These are phyloP conservation scores for Myrmaecium sp. DNA, from an alignment of 2,329 filamentous ascomycete species.

Conservation along the genomic window DNA sequence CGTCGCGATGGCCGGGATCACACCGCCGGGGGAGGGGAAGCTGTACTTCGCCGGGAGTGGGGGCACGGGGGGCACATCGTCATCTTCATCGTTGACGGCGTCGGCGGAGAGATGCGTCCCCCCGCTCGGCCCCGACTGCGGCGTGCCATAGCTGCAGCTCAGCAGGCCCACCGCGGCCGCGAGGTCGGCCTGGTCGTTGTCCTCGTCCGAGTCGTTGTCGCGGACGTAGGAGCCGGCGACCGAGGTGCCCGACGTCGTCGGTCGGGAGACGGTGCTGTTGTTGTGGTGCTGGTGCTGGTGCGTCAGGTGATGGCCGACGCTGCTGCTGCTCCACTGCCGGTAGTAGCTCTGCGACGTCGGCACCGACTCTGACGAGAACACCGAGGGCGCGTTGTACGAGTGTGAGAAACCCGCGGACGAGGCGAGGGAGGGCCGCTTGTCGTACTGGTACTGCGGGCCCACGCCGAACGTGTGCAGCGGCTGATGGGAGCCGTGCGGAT, in stretches of 20 bases:
- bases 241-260: constrained; percentile 49
- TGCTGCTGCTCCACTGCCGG: constrained; percentile 47
- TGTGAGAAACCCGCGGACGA: constrained; percentile 42
- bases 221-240: constrained; percentile 46
- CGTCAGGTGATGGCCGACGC: no score
- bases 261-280: constrained; percentile 30
- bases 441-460: no score
- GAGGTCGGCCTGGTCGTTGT: constrained; percentile 56
- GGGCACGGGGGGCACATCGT: constrained; percentile 73
- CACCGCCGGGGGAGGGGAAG: constrained; percentile 35
- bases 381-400: constrained; percentile 62
- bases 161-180: constrained; percentile 81
- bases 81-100: constrained; percentile 43
- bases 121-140: constrained; percentile 47
- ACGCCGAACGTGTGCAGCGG: background rate
- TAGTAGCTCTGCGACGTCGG: constrained; percentile 41
- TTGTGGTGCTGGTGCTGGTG: constrained; percentile 58
- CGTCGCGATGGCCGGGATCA: constrained; percentile 37
- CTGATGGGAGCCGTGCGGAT: background rate
- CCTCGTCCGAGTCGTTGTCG: no score
- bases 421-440: constrained; percentile 32
- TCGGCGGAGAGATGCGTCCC: no score
- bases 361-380: constrained; percentile 36
- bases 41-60: constrained; percentile 55
- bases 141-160: constrained; percentile 79